Conservation (phyloP, 371 early-diverging fungal genomes). For the Lichtheimia corymbifera region DNA sequence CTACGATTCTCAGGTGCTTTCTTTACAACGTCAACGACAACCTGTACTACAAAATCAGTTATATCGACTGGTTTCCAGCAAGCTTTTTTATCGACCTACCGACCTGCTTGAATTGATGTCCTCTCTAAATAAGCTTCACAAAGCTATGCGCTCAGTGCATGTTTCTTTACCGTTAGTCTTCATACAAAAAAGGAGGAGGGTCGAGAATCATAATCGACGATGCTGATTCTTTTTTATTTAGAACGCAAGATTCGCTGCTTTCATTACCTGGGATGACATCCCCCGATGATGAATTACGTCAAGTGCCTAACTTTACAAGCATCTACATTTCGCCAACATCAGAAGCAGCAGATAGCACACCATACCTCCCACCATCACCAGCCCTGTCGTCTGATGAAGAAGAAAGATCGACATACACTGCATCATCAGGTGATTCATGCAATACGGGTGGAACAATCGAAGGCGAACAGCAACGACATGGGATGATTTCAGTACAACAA, state of each 20-base stretch:
- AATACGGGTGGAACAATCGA: too few species aligned
- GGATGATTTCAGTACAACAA: conserved; percentile 4
- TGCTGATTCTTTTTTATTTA: conserved; percentile 1
- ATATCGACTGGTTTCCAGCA: conserved; percentile 7
- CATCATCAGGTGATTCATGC: neutral
- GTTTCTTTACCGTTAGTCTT: too few species aligned
- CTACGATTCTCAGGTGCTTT: neutral
- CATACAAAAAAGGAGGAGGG: too few species aligned
- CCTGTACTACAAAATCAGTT: conserved; percentile 4
- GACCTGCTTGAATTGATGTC: conserved; percentile 1
- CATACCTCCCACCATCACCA: conserved; percentile 7
- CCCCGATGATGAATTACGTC: conserved; percentile 7
- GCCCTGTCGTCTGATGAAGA: conserved; percentile 5
- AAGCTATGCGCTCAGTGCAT: neutral
- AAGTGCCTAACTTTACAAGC: conserved; percentile 10
- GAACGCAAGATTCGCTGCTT: neutral
- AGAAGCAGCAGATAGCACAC: too few species aligned
- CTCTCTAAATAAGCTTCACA: neutral
- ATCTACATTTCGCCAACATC: conserved; percentile 3
- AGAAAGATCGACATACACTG: neutral
- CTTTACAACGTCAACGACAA: neutral
- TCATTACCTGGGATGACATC: neutral
- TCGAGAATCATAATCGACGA: neutral
- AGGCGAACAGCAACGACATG: too few species aligned
- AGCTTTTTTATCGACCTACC: conserved; percentile 1